These are phyloP conservation scores for Heliamphora exappendiculata DNA, from an alignment of 148 eudicot genomes.

Conservation along the genomic window DNA sequence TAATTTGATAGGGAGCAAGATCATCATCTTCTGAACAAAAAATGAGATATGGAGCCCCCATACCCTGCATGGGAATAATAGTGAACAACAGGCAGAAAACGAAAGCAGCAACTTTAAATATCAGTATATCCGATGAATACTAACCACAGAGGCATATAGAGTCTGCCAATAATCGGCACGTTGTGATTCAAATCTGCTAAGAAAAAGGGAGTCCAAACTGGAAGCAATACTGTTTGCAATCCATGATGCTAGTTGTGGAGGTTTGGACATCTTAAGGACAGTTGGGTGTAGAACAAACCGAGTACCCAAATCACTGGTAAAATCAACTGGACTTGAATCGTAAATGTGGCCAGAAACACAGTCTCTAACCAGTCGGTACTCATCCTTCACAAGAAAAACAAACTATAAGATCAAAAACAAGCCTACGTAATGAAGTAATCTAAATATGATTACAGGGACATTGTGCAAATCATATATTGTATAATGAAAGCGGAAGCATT, in stretches of 20 bases:
- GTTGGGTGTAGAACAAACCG: slow-evolving; percentile 79
- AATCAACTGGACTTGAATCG: slow-evolving; percentile 87
- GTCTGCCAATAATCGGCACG: slow-evolving; percentile 99
- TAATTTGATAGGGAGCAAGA: slow-evolving; percentile 69
- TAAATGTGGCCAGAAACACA: slow-evolving; percentile 78
- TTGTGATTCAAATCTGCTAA: slow-evolving; percentile 71
- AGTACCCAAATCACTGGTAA: slow-evolving; percentile 71
- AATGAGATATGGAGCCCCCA: slow-evolving; percentile 83
- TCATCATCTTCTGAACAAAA: slow-evolving; percentile 86
- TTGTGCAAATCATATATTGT: too few relatives aligned
- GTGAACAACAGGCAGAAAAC: not conserved
- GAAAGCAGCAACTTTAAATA: slow-evolving; percentile 4
- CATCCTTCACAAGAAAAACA: slow-evolving; percentile 38
- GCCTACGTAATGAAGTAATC: not conserved
- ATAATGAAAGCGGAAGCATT: too few relatives aligned
- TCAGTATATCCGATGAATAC: slow-evolving; percentile 19
- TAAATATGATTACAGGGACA: not conserved
- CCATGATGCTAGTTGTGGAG: slow-evolving; percentile 67
- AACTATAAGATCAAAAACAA: not conserved
- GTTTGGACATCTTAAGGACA: slow-evolving; percentile 55
- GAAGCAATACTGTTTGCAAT: slow-evolving; percentile 60
- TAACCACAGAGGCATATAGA: slow-evolving; percentile 75
- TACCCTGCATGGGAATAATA: slow-evolving; percentile 33
- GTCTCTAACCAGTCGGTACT: slow-evolving; percentile 52
- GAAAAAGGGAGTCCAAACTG: slow-evolving; percentile 71